These are phyloP conservation scores for Nitzschia sp. DNA, from an alignment of 108 stramenopile species.

Conservation along the genomic window DNA sequence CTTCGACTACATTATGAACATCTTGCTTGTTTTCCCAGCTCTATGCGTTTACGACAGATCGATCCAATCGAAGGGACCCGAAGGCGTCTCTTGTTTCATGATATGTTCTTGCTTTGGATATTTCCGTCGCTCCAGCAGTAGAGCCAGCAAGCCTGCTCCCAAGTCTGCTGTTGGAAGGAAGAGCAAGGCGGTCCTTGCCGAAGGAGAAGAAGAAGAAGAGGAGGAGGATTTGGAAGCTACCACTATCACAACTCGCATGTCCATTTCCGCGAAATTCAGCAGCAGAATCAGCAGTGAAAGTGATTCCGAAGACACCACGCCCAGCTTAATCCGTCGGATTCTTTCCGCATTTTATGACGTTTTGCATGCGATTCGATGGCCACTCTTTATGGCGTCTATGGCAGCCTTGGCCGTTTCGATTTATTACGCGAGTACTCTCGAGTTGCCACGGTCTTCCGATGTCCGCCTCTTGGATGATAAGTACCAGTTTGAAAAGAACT, in stretches of 20 bases:
- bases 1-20: slow-evolving; percentile 47
- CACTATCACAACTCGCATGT: background rate
- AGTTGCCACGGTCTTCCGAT: slow-evolving; percentile 32
- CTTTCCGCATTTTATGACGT: slow-evolving; percentile 30
- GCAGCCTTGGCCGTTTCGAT: slow-evolving; percentile 22
- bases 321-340: slow-evolving; percentile 30
- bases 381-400: slow-evolving; percentile 14
- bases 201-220: background rate
- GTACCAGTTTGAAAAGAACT: slow-evolving; percentile 27
- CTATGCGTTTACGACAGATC: slow-evolving; percentile 51
- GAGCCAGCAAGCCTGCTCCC: background rate
- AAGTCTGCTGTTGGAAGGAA: background rate
- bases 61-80: background rate
- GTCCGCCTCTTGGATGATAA: slow-evolving; percentile 30
- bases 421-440: slow-evolving; percentile 30
- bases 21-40: slow-evolving; percentile 50
- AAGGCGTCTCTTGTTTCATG: background rate
- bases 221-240: slow-evolving; percentile 19
- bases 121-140: too few species aligned
- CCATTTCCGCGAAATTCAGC: background rate
- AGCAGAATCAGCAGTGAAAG: background rate
- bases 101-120: background rate
- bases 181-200: background rate
- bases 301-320: background rate
- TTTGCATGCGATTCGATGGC: slow-evolving; percentile 37